Evolutionary conservation across 192 early-diverging fungal species (phyloP), one percentile per base, ranked within the genome.

Genomic region (Mortierella alpina): DNA sequence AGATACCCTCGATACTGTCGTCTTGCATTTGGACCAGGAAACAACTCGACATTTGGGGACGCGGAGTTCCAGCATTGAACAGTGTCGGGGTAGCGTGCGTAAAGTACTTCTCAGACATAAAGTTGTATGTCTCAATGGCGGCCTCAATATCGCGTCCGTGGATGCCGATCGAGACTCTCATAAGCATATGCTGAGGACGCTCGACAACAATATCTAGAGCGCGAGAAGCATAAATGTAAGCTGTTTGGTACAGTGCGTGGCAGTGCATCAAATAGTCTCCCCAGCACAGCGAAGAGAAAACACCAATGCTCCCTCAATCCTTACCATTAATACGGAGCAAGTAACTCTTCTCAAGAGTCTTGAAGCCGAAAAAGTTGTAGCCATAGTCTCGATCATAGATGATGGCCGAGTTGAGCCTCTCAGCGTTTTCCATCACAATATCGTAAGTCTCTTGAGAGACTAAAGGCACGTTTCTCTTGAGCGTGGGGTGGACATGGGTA

Each of bases 291-390:
- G n/a, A 0, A n/a, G 0, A 58, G 31, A 17, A 31, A 31, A 44
- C 12, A 40, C 8, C n/a, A n/a, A n/a, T n/a, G n/a, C n/a, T n/a
- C n/a, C n/a, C 13, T 39, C 40, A 5, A 48, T 31, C 13, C 56
- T 84, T 86, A 64, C 91, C 88, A 75, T 93, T 92, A 84, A 97
- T 91, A 54, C 91, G 89, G 61, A 98, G 82, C 45, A 99, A 88
- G 80, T 99, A 99, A 55, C 91, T 92, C 55, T 95, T 92, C 85
- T 99, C 97, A 5, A 99, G 88, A 17, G 97, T 99, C 88, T 99
- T 99, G 93, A 97, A 99, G 17, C 96, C 97, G 91, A 99, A 99
- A 89, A 93, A 99, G 84, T 96, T 96, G 90, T 97, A 97, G 76
- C 91, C 93, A 78, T 95, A 97, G 81, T 99, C 97, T 65, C 96